Percentiles rank a stretch among this genome's conserved stretches.
Evolutionary conservation across 805 yeast species (phyloP).

Genomic region (Pichia gijzeniarum): DNA sequence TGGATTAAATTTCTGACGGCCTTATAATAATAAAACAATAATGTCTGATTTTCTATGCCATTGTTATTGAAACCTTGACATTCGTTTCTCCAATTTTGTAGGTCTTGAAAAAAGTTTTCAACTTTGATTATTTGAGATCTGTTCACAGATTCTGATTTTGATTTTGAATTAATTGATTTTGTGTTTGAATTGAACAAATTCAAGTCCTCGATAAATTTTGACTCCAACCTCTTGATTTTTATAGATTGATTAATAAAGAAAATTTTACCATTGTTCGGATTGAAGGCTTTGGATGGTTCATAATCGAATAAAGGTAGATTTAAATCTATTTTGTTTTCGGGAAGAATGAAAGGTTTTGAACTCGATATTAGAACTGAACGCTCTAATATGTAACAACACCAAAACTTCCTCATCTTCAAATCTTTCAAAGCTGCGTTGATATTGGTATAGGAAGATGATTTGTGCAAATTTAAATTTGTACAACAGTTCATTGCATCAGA

Average conservation of each 20-base stretch:
- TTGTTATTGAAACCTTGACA: slow-evolving; percentile 38
- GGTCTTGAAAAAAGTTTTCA: slow-evolving; percentile 43
- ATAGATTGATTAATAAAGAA: slow-evolving; percentile 52
- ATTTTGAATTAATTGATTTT: too few species aligned
- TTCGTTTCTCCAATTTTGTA: slow-evolving; percentile 52
- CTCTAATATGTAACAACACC: slow-evolving; percentile 60
- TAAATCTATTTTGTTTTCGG: slow-evolving; percentile 42
- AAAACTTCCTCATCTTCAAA: slow-evolving; percentile 48
- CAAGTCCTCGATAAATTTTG: slow-evolving; percentile 49
- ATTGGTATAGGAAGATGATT: slow-evolving; percentile 30
- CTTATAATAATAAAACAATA: slow-evolving; percentile 52
- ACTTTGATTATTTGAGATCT: slow-evolving; percentile 43
- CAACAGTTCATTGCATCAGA: slow-evolving; percentile 46
- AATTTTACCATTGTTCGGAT: slow-evolving; percentile 27
- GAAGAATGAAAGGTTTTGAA: slow-evolving; percentile 49
- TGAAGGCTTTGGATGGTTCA: slow-evolving; percentile 35
- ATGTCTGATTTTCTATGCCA: slow-evolving; percentile 53
- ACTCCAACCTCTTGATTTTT: slow-evolving; percentile 51
- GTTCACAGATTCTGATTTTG: slow-evolving; percentile 19
- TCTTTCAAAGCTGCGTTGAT: slow-evolving; percentile 25
- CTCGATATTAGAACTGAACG: slow-evolving; percentile 57
- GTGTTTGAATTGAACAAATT: slow-evolving; percentile 25
- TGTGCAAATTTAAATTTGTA: slow-evolving; percentile 32
- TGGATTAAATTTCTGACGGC: slow-evolving; percentile 55
- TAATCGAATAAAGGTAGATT: slow-evolving; percentile 46